Base-by-base conservation (phyloP, 148 eudicot genomes). In the Linanthus parryae region DNA sequence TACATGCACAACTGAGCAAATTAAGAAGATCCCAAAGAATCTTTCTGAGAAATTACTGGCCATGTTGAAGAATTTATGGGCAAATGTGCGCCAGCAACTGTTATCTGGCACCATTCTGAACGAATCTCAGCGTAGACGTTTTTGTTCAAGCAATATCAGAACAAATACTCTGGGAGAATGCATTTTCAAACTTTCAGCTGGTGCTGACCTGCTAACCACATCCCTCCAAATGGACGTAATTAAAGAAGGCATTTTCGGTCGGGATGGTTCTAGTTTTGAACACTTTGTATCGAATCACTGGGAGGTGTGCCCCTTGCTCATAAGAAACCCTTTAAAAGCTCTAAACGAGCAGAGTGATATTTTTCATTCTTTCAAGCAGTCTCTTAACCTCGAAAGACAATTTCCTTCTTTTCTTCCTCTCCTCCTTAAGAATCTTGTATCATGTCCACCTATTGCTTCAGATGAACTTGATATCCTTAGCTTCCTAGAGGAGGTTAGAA, bases 161-260 rank as follows among this genome's bases (percentile, higher is more conserved):
- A 53, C 70, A 48, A 44, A 66, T 56, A 63, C 58, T 56, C 58
- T 89, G 45, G 80, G 79, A 15, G 95, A 82, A 70, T 62, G 81
- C 57, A 63, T 85, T 58, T 89, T 89, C 52, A 77, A 88, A 76
- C 73, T 89, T 37, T 80, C 87, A 38, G 61, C 85, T 44, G 54
- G 29, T 67, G 58, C 54, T 28, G 38, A 50, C 48, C 33, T 21
- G 48, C 44, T 24, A 48, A 52, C 46, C 15, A 52, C 27, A 43
- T 56, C 52, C 28, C 36, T 41, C 38, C 63, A 49, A 54, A 44
- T 26, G 14, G 67, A 80, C 29, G 42, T 38, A 29, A 48, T 77
- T 31, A 65, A 52, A 44, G 66, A 58, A 58, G 64, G 69, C 67
- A 56, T 85, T 35, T 75, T 85, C 55, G 67, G 78, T 47, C 27